phyloP scores from a whole-genome alignment of 176 grass and related monocot species.

The Oryza nivara region DNA sequence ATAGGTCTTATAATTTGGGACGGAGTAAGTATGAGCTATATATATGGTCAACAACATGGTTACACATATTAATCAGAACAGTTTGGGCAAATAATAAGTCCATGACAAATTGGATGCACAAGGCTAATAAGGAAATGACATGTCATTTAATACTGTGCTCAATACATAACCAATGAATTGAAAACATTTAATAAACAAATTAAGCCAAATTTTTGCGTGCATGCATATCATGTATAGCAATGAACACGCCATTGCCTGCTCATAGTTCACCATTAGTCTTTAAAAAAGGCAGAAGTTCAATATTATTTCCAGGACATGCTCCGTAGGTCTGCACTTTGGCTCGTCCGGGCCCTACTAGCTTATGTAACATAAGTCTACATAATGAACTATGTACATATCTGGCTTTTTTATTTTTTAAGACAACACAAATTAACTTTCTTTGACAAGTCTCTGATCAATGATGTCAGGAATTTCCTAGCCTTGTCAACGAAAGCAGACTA shows the following conservation, averaged over 20 bases:
- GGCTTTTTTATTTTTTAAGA: neutral
- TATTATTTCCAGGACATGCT: neutral
- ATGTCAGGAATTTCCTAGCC: neutral
- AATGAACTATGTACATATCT: neutral
- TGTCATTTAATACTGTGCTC: neutral
- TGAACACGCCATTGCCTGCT: neutral
- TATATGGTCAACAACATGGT: neutral
- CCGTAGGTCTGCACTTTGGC: neutral
- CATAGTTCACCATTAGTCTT: neutral
- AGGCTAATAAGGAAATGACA: neutral
- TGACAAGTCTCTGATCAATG: neutral
- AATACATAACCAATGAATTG: neutral
- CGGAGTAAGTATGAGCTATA: too few species aligned
- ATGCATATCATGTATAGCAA: neutral
- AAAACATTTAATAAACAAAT: too few species aligned
- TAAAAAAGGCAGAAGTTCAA: neutral
- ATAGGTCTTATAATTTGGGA: too few species aligned
- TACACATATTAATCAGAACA: neutral
- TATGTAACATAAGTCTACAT: neutral
- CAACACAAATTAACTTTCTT: neutral
- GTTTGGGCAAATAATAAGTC: neutral
- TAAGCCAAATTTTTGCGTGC: neutral
- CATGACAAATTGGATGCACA: neutral
- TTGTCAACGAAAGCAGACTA: conserved; percentile 8
- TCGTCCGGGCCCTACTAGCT: neutral